Evolutionary conservation across 2,329 filamentous ascomycete genomes (phyloP), one percentile per base, ranked within the genome.

Genomic region (Microascus cirrosus): DNA sequence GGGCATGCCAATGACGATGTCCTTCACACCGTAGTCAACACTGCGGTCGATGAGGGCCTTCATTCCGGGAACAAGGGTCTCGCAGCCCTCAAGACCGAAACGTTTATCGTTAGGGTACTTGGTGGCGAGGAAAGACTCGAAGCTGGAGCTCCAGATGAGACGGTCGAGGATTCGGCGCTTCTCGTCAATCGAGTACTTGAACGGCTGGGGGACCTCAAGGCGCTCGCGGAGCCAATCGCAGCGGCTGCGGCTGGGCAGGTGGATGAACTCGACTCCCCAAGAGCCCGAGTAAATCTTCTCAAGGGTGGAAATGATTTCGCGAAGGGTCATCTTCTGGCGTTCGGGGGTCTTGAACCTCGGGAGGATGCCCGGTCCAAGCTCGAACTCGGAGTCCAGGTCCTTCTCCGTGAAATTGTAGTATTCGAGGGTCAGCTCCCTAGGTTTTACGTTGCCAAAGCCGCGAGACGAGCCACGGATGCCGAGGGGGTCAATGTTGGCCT

Each of bases 21-120:
- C 94, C 80, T 97, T 97, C 69, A 99, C 89, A 60, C 94, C 94
- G 68, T 96, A 96, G 71, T 99, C 94, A 65, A 99, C 94, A 69
- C 92, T 96, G 69, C 94, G 89, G 74, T 99, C 94, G 63, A 99
- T 99, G 62, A 99, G 78, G 57, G 94, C 94, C 81, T 99, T 99
- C 94, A 99, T 99, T 72, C 94, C 94, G 32, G 94, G 94, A 60
- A 99, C 95, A 64, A 99, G 82, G 59, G 90, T 93, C 75, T 99
- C 94, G 69, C 92, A 95, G 70, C 94, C 94, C 77, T 99, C 94
- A 32, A 99, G 84, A 76, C 94, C 94, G 74, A 99, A 99, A 69
- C 94, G 90, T 83, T 99, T 99, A 77, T 99, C 94, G 75, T 99
- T 99, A 72, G 94, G 94, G 75, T 96, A 97, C 75, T 99, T 99